Conservation (phyloP, 495 filamentous ascomycete genomes). For the Aspergillus panamensis region DNA sequence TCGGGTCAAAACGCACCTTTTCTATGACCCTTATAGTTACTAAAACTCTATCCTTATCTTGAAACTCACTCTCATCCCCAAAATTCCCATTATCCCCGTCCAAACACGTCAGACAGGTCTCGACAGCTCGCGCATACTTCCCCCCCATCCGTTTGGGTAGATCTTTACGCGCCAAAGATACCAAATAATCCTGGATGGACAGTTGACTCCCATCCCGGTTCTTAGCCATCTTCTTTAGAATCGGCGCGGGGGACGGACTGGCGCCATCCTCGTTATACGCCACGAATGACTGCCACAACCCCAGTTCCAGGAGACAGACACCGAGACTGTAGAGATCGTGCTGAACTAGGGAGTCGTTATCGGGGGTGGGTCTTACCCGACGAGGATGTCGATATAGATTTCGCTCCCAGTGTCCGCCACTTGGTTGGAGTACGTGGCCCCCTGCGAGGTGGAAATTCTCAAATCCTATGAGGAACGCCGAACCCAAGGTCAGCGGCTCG, state of each 20-base stretch:
- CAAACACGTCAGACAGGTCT: conserved; percentile 55
- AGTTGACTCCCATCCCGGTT: not conserved
- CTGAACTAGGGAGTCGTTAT: conserved; percentile 51
- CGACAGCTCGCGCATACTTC: conserved; percentile 46
- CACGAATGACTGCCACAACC: conserved; percentile 53
- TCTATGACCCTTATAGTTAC: conserved; percentile 53
- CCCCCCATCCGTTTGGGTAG: conserved; percentile 49
- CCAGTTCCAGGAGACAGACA: conserved; percentile 59
- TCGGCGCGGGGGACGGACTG: not conserved
- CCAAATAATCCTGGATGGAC: conserved; percentile 30
- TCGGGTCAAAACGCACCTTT: conserved; percentile 35
- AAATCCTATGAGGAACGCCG: conserved; percentile 49
- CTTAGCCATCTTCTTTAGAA: not conserved
- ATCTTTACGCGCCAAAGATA: conserved; percentile 34
- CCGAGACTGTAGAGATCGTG: conserved; percentile 67
- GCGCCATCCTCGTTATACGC: conserved; percentile 15
- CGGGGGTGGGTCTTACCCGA: conserved; percentile 42
- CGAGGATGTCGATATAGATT: conserved; percentile 57
- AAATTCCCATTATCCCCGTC: conserved; percentile 47
- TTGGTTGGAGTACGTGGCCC: conserved; percentile 33
- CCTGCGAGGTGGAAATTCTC: conserved; percentile 44
- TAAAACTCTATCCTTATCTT: conserved; percentile 47
- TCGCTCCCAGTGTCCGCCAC: conserved; percentile 42
- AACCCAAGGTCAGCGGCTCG: conserved; percentile 15
- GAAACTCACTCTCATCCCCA: conserved; percentile 41